Percentiles rank a stretch among this genome's conserved stretches.
Conservation (phyloP, 352 stramenopile genomes). For the Globisporangium spiculum region DNA sequence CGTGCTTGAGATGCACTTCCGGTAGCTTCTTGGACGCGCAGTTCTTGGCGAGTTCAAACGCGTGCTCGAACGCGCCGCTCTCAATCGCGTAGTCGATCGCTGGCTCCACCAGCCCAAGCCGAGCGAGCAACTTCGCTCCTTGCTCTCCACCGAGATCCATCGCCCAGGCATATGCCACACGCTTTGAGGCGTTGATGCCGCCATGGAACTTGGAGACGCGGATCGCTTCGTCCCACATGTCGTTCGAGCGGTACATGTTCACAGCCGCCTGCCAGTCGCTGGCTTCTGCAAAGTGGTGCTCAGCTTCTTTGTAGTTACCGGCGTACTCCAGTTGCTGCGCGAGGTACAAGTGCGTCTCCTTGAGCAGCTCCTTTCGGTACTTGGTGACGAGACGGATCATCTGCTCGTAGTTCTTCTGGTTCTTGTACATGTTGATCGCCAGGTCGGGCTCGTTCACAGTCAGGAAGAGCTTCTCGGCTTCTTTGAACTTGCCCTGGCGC, state of each 20-base stretch:
- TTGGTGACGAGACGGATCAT: conserved; percentile 94
- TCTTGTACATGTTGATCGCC: conserved; percentile 97
- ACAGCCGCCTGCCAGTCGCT: conserved; percentile 92
- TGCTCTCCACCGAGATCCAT: conserved; percentile 89
- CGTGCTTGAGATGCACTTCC: conserved; percentile 93
- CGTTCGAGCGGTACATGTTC: conserved; percentile 94
- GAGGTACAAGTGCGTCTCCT: conserved; percentile 92
- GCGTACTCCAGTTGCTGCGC: conserved; percentile 93
- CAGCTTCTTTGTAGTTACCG: conserved; percentile 90
- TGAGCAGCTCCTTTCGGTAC: conserved; percentile 91
- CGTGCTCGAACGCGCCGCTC: conserved; percentile 90
- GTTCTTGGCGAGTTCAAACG: conserved; percentile 89
- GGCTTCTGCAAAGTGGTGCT: conserved; percentile 91
- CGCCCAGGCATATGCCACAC: conserved; percentile 92
- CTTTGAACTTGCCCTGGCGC: conserved; percentile 86
- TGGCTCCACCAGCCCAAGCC: conserved; percentile 90
- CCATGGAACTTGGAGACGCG: conserved; percentile 93
- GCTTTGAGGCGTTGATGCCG: conserved; percentile 89
- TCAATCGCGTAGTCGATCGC: conserved; percentile 94
- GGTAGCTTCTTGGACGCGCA: conserved; percentile 86
- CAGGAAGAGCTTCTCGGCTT: conserved; percentile 93
- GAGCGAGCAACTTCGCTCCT: conserved; percentile 89
- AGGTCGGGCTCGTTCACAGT: conserved; percentile 91
- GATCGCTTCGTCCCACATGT: conserved; percentile 95
- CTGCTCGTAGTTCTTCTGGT: conserved; percentile 93